These are phyloP conservation scores for Dryas alaskensis DNA, from an alignment of 306 rosid genomes.

Conservation along the genomic window DNA sequence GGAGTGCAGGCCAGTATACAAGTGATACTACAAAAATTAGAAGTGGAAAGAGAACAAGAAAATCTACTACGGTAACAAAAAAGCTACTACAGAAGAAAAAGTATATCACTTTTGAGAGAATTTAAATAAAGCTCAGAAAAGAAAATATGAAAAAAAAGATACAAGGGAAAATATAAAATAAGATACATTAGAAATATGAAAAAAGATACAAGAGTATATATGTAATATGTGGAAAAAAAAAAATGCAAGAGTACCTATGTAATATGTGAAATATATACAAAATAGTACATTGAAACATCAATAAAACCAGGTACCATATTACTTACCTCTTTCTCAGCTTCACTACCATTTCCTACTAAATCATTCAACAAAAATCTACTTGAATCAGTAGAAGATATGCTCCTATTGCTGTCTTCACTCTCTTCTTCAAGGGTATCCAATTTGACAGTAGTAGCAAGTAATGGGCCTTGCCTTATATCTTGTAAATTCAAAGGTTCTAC, in stretches of 20 bases:
- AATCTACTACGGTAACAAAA: too few species aligned
- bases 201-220: background rate
- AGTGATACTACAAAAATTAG: background rate
- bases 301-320: slow-evolving; percentile 16
- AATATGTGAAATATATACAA: background rate
- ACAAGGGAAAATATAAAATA: background rate
- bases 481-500: slow-evolving; percentile 31
- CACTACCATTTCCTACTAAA: slow-evolving; percentile 25
- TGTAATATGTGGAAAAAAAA: background rate
- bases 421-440: slow-evolving; percentile 58
- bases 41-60: background rate
- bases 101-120: background rate
- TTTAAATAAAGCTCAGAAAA: background rate
- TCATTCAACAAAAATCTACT: slow-evolving; percentile 41
- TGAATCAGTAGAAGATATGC: slow-evolving; percentile 44
- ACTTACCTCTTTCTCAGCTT: slow-evolving; percentile 65
- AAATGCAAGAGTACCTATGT: background rate
- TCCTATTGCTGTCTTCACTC: slow-evolving; percentile 54
- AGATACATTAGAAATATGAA: background rate
- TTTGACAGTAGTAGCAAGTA: slow-evolving; percentile 37
- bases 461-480: slow-evolving; percentile 39
- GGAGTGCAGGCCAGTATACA: background rate
- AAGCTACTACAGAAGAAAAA: background rate
- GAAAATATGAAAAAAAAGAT: background rate
- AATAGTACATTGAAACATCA: slow-evolving; percentile 12